Evolutionary conservation across 306 rosid species (phyloP).

Genomic region (Rosa rugosa): DNA sequence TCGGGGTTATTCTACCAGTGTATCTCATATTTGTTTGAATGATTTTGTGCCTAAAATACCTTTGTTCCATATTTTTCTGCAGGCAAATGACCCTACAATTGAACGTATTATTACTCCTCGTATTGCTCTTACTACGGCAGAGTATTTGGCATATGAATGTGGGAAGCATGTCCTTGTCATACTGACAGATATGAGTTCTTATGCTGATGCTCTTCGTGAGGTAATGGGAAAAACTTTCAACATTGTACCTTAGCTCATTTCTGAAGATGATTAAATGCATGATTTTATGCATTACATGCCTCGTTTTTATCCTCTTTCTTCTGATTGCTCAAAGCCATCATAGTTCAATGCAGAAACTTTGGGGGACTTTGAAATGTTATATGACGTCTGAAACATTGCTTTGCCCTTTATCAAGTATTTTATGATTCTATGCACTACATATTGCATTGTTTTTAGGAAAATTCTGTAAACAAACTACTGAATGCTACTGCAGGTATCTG

Average conservation of each 20-base stretch:
- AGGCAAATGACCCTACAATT: slow-evolving; percentile 99
- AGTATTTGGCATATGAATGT: slow-evolving; percentile 96
- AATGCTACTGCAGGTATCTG: slow-evolving; percentile 73
- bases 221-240: slow-evolving; percentile 39
- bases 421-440: not conserved
- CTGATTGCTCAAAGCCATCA: not conserved
- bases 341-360: slow-evolving; percentile 13
- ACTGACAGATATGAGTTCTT: slow-evolving; percentile 99
- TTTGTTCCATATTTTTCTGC: slow-evolving; percentile 34
- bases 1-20: not conserved
- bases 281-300: slow-evolving; percentile 11
- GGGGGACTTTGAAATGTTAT: slow-evolving; percentile 13
- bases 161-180: slow-evolving; percentile 99
- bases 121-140: slow-evolving; percentile 99
- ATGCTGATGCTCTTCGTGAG: slow-evolving; percentile 99
- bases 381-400: slow-evolving; percentile 1
- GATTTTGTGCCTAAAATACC: slow-evolving; percentile 13
- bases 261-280: slow-evolving; percentile 3
- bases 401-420: slow-evolving; percentile 14
- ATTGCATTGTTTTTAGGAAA: not conserved
- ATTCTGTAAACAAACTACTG: slow-evolving; percentile 18
- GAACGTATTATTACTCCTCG: slow-evolving; percentile 99
- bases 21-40: slow-evolving; percentile 4
- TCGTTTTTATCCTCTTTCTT: slow-evolving; percentile 11
- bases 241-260: not conserved